These are phyloP conservation scores for Paraconiothyrium sp. DNA, from an alignment of 2,329 filamentous ascomycete species.

Conservation along the genomic window DNA sequence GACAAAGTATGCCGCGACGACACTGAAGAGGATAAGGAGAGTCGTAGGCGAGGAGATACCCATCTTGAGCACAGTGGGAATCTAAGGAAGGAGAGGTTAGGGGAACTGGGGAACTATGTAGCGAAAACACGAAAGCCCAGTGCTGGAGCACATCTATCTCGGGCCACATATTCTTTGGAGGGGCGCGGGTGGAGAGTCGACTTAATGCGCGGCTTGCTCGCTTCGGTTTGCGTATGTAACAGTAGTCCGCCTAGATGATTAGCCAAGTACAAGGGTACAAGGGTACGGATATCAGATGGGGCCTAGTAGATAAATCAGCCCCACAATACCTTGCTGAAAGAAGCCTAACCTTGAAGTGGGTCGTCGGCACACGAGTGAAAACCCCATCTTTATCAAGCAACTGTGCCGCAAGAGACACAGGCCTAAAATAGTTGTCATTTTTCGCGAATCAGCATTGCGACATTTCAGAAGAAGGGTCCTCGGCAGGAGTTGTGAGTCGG, in stretches of 20 bases:
- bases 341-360: too few relatives aligned
- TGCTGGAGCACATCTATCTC: neutral
- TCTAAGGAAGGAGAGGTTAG: neutral
- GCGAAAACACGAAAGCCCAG: neutral
- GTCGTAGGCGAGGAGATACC: slow-evolving; percentile 6
- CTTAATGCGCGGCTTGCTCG: neutral
- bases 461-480: too few relatives aligned
- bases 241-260: neutral
- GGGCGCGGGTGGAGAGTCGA: neutral
- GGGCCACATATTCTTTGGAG: neutral
- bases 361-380: neutral
- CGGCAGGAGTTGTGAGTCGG: too few relatives aligned
- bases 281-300: too few relatives aligned
- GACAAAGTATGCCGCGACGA: slow-evolving; percentile 24
- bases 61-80: slow-evolving; percentile 3
- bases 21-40: slow-evolving; percentile 16
- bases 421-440: too few relatives aligned
- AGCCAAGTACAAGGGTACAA: neutral
- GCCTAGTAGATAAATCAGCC: too few relatives aligned
- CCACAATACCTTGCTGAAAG: too few relatives aligned
- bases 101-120: neutral
- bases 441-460: too few relatives aligned
- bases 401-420: too few relatives aligned
- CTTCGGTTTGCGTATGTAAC: neutral
- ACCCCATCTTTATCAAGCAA: neutral